phyloP scores from a whole-genome alignment of 371 early-diverging fungal species.

The Mucor saturninus region DNA sequence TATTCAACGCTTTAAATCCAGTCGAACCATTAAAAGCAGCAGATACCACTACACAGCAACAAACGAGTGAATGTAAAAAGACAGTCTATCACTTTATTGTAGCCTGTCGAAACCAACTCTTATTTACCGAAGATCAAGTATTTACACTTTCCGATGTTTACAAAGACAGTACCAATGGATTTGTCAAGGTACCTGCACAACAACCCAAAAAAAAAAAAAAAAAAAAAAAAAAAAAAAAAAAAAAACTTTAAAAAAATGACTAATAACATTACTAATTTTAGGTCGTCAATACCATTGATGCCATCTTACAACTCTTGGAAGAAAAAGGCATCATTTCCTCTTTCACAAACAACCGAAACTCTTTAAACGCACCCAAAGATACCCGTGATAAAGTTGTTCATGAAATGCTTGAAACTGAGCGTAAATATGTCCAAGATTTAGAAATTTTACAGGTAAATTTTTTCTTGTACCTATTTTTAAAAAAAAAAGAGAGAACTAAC shows the following conservation, averaged over 20 bases:
- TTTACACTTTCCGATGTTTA: constrained; percentile 90
- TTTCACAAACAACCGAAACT: constrained; percentile 50
- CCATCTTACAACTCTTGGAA: constrained; percentile 71
- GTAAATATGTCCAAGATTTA: constrained; percentile 89
- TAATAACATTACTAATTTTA: constrained; percentile 4
- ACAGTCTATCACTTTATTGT: constrained; percentile 81
- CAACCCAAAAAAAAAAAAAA: constrained; percentile 1
- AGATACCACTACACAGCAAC: constrained; percentile 31
- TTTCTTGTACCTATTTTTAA: neutral
- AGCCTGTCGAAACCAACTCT: constrained; percentile 73
- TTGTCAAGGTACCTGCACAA: constrained; percentile 81
- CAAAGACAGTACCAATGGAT: constrained; percentile 93
- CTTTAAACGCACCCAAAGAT: constrained; percentile 68
- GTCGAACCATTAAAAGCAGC: constrained; percentile 58
- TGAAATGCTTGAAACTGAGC: constrained; percentile 93
- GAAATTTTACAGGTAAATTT: constrained; percentile 57
- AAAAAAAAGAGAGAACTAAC: neutral
- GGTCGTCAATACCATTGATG: constrained; percentile 71
- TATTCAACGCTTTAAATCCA: constrained; percentile 80
- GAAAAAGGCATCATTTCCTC: constrained; percentile 65
- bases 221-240: neutral
- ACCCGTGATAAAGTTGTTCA: constrained; percentile 86
- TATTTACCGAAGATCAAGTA: constrained; percentile 76
- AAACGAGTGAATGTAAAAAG: constrained; percentile 77
- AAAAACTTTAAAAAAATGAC: neutral